phyloP scores from a whole-genome alignment of 805 yeast species.

The Zygosaccharomyces siamensis region DNA sequence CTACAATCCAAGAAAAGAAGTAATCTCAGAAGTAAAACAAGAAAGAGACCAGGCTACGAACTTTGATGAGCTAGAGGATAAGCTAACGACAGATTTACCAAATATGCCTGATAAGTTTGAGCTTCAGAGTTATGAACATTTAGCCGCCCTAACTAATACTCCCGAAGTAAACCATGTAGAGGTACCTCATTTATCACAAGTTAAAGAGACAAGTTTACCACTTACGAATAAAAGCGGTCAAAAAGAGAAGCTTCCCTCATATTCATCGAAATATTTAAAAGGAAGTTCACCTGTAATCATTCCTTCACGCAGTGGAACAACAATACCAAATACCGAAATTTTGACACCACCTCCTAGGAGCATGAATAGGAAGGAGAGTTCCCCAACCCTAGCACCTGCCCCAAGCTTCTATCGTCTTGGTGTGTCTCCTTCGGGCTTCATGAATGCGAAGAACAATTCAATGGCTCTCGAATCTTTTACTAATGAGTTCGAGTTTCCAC shows the following conservation, averaged over 20 bases:
- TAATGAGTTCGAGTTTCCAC: slow-evolving; percentile 2
- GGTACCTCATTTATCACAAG: neutral
- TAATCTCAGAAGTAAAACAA: neutral
- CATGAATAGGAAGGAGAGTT: neutral
- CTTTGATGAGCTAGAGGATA: neutral
- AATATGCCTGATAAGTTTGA: neutral
- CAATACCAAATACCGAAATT: neutral
- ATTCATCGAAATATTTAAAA: neutral
- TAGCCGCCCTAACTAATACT: slow-evolving; percentile 2
- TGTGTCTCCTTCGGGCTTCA: neutral
- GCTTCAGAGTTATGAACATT: slow-evolving; percentile 3
- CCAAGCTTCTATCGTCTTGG: neutral
- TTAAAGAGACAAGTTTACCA: neutral
- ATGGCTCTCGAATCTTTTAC: neutral
- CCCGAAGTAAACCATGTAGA: neutral
- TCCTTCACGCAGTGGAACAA: slow-evolving; percentile 1
- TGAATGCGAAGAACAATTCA: neutral
- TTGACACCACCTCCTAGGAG: slow-evolving; percentile 2
- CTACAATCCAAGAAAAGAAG: neutral
- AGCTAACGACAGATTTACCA: neutral
- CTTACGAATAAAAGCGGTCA: neutral
- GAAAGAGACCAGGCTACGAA: neutral
- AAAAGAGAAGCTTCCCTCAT: neutral
- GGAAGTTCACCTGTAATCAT: neutral
- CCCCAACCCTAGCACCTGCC: neutral